Conservation (phyloP, 768 basidiomycete genomes). For the Lactifluus echinatus region DNA sequence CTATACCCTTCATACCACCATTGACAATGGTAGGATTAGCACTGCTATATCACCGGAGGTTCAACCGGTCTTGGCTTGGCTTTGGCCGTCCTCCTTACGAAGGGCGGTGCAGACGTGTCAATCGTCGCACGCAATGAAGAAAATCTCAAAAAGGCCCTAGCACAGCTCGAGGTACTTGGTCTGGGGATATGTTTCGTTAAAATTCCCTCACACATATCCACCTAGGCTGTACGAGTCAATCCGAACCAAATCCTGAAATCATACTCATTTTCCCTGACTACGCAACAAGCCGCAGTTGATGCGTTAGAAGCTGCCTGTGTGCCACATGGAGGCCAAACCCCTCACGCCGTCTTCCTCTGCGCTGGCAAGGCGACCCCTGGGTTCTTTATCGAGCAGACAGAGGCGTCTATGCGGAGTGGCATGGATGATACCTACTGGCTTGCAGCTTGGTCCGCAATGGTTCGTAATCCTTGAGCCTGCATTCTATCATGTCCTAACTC, state of each 20-base stretch:
- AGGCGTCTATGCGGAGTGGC: slow-evolving; percentile 48
- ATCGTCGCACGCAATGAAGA: slow-evolving; percentile 73
- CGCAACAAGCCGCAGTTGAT: slow-evolving; percentile 41
- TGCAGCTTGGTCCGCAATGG: slow-evolving; percentile 44
- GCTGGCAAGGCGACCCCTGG: slow-evolving; percentile 66
- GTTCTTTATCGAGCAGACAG: slow-evolving; percentile 64
- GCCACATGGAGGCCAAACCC: slow-evolving; percentile 46
- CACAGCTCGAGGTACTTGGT: slow-evolving; percentile 49
- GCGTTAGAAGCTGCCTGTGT: slow-evolving; percentile 56
- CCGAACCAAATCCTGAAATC: slow-evolving; percentile 53
- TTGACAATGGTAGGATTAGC: slow-evolving; percentile 35
- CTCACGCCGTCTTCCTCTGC: slow-evolving; percentile 73
- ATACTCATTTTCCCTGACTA: slow-evolving; percentile 58
- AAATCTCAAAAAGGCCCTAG: slow-evolving; percentile 52
- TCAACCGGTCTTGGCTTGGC: slow-evolving; percentile 73
- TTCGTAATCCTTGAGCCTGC: slow-evolving; percentile 23
- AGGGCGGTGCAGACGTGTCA: slow-evolving; percentile 71
- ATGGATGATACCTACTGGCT: slow-evolving; percentile 52
- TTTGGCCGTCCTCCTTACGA: slow-evolving; percentile 56
- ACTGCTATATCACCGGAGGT: slow-evolving; percentile 81
- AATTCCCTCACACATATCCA: neutral
- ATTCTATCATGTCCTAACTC: neutral
- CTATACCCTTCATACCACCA: neutral
- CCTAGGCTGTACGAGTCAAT: slow-evolving; percentile 42
- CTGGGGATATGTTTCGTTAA: neutral